These are phyloP conservation scores for Phaeosphaeria sp. DNA, from an alignment of 2,329 filamentous ascomycete species.

Conservation along the genomic window DNA sequence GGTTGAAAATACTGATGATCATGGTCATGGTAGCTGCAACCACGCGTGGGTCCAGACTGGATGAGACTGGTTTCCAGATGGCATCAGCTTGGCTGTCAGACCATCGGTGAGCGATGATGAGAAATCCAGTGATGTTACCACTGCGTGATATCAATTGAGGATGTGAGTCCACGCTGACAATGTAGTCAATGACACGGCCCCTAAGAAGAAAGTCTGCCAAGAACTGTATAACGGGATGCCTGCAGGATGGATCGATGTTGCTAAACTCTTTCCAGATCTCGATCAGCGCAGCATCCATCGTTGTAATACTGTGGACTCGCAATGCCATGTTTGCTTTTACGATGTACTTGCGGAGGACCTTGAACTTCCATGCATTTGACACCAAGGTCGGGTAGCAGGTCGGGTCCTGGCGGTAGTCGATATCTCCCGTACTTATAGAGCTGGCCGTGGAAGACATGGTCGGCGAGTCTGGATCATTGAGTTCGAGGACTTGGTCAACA, in stretches of 20 bases:
- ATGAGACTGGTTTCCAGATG: slow-evolving; percentile 83
- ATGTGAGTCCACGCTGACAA: slow-evolving; percentile 89
- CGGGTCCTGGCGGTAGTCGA: slow-evolving; percentile 30
- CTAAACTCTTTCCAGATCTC: slow-evolving; percentile 63
- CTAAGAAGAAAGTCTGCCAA: slow-evolving; percentile 73
- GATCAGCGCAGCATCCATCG: slow-evolving; percentile 75
- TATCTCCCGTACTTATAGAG: not conserved
- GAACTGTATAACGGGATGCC: slow-evolving; percentile 67
- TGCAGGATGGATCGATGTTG: slow-evolving; percentile 37
- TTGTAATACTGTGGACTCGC: slow-evolving; percentile 77
- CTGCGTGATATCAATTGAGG: slow-evolving; percentile 85
- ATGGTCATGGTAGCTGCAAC: slow-evolving; percentile 79
- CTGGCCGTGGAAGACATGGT: slow-evolving; percentile 16
- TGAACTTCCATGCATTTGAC: slow-evolving; percentile 72
- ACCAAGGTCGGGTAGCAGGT: slow-evolving; percentile 59
- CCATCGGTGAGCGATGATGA: slow-evolving; percentile 80
- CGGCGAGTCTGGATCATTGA: slow-evolving; percentile 31
- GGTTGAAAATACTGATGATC: slow-evolving; percentile 58
- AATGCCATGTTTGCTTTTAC: slow-evolving; percentile 89
- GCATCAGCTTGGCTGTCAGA: slow-evolving; percentile 74
- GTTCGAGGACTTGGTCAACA: slow-evolving; percentile 32
- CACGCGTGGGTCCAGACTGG: slow-evolving; percentile 84
- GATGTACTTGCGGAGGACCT: slow-evolving; percentile 73
- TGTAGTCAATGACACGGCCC: slow-evolving; percentile 80
- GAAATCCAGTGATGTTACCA: slow-evolving; percentile 84